Evolutionary conservation across 1,139 yeast genomes (phyloP), one percentile per base, ranked within the genome.

Genomic region (Meyerozyma guilliermondii): DNA sequence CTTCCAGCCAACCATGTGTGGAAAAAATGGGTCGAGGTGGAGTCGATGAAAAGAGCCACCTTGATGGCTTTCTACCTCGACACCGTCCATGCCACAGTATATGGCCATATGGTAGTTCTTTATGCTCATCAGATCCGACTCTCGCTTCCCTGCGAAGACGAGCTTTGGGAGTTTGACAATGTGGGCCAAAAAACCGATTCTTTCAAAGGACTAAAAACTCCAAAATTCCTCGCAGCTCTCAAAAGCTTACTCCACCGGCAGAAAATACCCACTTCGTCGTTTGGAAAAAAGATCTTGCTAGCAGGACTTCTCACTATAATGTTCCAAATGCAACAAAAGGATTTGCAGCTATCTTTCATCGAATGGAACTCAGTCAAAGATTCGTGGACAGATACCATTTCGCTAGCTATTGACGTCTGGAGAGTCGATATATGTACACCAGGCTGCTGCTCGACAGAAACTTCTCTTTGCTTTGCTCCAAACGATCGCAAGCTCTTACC

Each of bases 321-420:
- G 76, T 72, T 77, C 52, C 87, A 85, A 62, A 77, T 86, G 77
- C 91, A 85, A 56, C 92, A 85, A 56, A 66, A 79, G 16, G 92
- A 83, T 53, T 56, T 78, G 39, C 88, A 80, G 58, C 73, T 71
- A 59, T 65, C 57, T 46, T 64, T 54, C 52, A 59, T 59, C 56
- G 67, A 63, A 33, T 61, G 65, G 64, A 47, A 58, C 30, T 52
- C 56, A 3, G 54, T 62, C 38, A 62, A 59, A 39, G 77, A 70
- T 45, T 62, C 78, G 13, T 84, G 89, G 92, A 75, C 83, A 52
- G 83, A 81, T 40, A 68, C 80, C 16, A 62, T 84, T 20, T 73
- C 80, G 0, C 75, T 79, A 35, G 86, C 88, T 3, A 74, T 81
- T 52, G 80, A 80, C 52, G 76, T 71, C 36, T 81, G 87, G 87